Base-by-base conservation (phyloP, 2,329 filamentous ascomycete species). In the Dryadomyces quercus-mongolicae region DNA sequence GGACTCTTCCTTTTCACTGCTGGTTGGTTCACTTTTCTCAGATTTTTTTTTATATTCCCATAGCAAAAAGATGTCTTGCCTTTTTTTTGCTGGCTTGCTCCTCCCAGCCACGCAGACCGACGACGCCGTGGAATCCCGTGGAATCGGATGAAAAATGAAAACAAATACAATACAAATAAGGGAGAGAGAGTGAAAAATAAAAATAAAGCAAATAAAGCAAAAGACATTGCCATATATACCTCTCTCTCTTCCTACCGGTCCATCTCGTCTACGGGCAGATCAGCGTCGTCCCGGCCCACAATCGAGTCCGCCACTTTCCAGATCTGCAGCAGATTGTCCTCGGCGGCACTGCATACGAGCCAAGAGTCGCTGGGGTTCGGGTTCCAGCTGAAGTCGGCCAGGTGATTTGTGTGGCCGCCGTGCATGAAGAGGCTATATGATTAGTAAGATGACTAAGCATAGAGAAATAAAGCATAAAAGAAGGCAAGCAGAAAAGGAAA, bases 301-400 rank as follows among this genome's bases (percentile, higher is more conserved):
- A 93, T 91, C 2, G 86, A 81, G 64, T 89, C 85, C 4, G 87
- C 83, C 21, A 90, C 86, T 70, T 88, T 91, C 88, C 88, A 97
- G 62, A 96, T 88, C 70, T 98, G 93, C 59, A 98, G 79, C 60
- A 97, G 75, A 66, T 98, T 98, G 71, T 98, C 93, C 67, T 98
- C 94, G 1, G 92, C 93, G 16, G 93, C 91, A 57, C 88, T 95
- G 68, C 90, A 91, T 61, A 98, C 87, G 54, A 96, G 81, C 94
- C 94, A 98, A 5, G 92, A 91, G 64, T 96, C 90, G 66, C 94
- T 95, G 61, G 82, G 82, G 66, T 95, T 95, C 61, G 83, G 82
- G 70, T 98, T 98, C 92, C 92, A 98, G 71, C 86, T 92, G 65
- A 98, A 98, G 70, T 98, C 94, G 40, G 88, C 90, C 58, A 98